Conservation (phyloP, 768 basidiomycete genomes). For the Tephrocybe sp. region DNA sequence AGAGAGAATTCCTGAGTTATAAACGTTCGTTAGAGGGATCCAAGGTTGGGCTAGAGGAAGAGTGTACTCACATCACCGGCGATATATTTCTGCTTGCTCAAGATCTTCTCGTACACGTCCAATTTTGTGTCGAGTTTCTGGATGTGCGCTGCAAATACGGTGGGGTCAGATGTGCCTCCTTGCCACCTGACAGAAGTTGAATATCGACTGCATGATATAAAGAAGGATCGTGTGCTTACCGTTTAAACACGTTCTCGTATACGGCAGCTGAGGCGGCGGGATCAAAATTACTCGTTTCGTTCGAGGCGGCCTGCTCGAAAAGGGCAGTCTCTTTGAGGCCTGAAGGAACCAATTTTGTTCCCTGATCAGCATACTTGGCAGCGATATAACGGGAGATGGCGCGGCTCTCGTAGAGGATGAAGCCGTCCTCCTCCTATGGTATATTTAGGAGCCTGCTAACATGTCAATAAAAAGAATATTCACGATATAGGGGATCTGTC, state of each 20-base stretch:
- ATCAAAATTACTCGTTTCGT: conserved; percentile 58
- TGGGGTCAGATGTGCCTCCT: conserved; percentile 47
- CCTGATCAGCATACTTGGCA: conserved; percentile 47
- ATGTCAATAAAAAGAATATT: conserved; percentile 24
- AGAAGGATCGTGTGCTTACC: conserved; percentile 29
- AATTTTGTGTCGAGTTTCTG: conserved; percentile 39
- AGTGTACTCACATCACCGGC: conserved; percentile 51
- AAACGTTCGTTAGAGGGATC: conserved; percentile 10
- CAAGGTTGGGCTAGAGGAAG: conserved; percentile 47
- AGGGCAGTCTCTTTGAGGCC: conserved; percentile 37
- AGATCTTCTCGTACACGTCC: conserved; percentile 55
- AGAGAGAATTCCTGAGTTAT: conserved; percentile 38
- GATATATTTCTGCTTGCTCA: conserved; percentile 56
- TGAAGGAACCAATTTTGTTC: conserved; percentile 53
- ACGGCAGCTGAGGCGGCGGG: conserved; percentile 40
- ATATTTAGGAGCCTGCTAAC: not conserved
- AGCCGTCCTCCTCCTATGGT: conserved; percentile 21
- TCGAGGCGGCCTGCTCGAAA: conserved; percentile 53
- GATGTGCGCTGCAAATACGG: conserved; percentile 29
- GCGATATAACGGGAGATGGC: conserved; percentile 54
- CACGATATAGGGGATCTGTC: conserved; percentile 36
- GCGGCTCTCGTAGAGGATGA: conserved; percentile 39
- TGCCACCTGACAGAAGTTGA: conserved; percentile 34
- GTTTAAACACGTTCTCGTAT: conserved; percentile 49
- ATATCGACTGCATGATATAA: not conserved